Evolutionary conservation across 2,329 filamentous ascomycete species (phyloP), one percentile per base, ranked within the genome.

Genomic region (Sarocladium brachiariae): DNA sequence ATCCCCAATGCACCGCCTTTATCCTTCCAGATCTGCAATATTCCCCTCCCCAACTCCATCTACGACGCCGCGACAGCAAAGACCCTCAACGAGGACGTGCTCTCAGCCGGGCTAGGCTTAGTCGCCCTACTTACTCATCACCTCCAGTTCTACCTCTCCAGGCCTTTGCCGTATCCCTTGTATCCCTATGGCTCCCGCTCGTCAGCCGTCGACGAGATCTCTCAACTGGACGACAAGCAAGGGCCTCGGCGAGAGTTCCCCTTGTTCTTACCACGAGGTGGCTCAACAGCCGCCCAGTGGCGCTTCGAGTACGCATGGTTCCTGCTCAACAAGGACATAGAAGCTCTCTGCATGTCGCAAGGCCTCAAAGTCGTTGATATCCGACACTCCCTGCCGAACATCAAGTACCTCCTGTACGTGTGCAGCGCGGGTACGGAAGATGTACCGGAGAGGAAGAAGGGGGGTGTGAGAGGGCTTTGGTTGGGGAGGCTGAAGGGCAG

Each of bases 301-400:
- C 84, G 92, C 2, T 97, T 97, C 66, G 92, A 97, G 60, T 99
- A 97, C 65, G 93, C 77, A 10, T 93, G 96, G 63, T 99, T 97
- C 60, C 72, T 97, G n/a, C 77, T 99, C 13, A 97, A 97, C 71
- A 96, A 97, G 68, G 75, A 97, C 62, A 91, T 99, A 51, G 91
- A 97, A 59, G 69, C 75, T 0, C 70, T 85, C 3, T 84, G 81
- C 53, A 70, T 73, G 3, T 73, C 76, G 1, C 83, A 90, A 56
- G 86, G 86, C 0, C 72, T 96, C 11, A 83, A 85, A 43, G 84
- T 95, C 1, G 78, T 96, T 55, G 93, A 99, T 61, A 89, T 96
- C 16, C 80, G 93, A 4, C 89, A 97, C 58, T 95, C 92, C 0
- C 71, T 97, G 6, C 90, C 92, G 2, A 99, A 99, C 62, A 73